phyloP scores from a whole-genome alignment of 1,284 basidiomycete species.

The Cutaneotrichosporon sp. region DNA sequence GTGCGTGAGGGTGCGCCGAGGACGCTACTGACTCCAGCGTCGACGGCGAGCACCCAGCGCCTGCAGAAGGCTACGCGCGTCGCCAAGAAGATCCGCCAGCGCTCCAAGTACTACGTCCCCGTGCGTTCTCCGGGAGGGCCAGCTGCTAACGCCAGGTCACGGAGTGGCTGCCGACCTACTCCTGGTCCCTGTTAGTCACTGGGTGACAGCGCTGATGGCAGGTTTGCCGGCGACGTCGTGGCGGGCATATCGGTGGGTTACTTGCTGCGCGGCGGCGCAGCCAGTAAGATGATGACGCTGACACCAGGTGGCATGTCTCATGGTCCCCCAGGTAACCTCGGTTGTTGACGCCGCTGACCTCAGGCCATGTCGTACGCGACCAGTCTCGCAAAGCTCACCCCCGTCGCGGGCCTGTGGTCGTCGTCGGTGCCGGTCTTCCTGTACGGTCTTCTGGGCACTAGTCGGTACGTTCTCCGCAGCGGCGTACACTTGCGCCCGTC shows the following conservation, averaged over 20 bases:
- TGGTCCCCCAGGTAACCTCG: slow-evolving; percentile 72
- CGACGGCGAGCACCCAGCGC: slow-evolving; percentile 4
- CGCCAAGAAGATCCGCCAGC: slow-evolving; percentile 46
- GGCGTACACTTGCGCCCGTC: not conserved
- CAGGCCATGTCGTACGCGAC: slow-evolving; percentile 82
- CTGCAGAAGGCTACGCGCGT: slow-evolving; percentile 18
- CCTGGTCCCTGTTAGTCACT: slow-evolving; percentile 63
- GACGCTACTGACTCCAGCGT: slow-evolving; percentile 4
- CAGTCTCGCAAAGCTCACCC: slow-evolving; percentile 76
- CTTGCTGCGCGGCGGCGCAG: too few species aligned
- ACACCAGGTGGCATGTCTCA: slow-evolving; percentile 69
- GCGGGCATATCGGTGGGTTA: slow-evolving; percentile 70
- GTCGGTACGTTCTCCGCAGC: slow-evolving; percentile 50
- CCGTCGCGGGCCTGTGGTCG: slow-evolving; percentile 81
- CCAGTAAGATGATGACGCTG: not conserved
- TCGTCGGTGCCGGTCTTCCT: slow-evolving; percentile 76
- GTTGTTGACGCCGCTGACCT: not conserved
- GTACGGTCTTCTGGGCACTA: slow-evolving; percentile 82
- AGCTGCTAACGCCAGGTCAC: slow-evolving; percentile 37
- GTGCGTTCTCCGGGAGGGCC: slow-evolving; percentile 20
- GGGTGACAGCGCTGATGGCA: slow-evolving; percentile 39
- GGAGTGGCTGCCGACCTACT: slow-evolving; percentile 82
- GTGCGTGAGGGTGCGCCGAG: too few species aligned
- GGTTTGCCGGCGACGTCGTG: slow-evolving; percentile 75
- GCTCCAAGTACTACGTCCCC: slow-evolving; percentile 54